A percentile compares a stretch with the other conserved stretches of the same genome.
Conservation (phyloP, 2,329 filamentous ascomycete species). For the Xylariomycetidae sp. region DNA sequence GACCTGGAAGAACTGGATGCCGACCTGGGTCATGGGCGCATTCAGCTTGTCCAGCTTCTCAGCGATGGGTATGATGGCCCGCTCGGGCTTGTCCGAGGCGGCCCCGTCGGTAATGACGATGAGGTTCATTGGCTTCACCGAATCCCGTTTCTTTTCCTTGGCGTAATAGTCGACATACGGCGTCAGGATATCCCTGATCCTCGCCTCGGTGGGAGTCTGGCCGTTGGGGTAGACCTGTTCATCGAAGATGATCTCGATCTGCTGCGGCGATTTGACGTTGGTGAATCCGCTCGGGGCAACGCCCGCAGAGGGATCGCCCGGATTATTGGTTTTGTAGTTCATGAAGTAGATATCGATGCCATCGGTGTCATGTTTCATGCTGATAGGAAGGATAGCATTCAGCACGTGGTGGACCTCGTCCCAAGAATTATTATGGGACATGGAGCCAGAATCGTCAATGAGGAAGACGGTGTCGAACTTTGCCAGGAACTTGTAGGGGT, state of each 20-base stretch:
- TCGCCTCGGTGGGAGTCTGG: conserved; percentile 69
- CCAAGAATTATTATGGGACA: conserved; percentile 77
- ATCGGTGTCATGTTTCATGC: conserved; percentile 72
- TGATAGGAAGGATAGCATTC: conserved; percentile 72
- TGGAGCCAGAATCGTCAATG: conserved; percentile 88
- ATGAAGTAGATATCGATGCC: conserved; percentile 91
- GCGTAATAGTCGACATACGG: conserved; percentile 63
- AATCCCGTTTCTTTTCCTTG: conserved; percentile 25
- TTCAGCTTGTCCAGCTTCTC: conserved; percentile 64
- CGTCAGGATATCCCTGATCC: conserved; percentile 66
- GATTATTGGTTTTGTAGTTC: conserved; percentile 54
- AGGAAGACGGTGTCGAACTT: conserved; percentile 85
- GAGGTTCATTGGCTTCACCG: conserved; percentile 77
- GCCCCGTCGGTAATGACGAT: conserved; percentile 90
- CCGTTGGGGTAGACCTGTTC: conserved; percentile 57
- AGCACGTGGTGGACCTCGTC: conserved; percentile 67
- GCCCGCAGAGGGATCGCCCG: conserved; percentile 26
- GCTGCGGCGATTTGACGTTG: conserved; percentile 53
- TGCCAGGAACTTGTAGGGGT: conserved; percentile 57
- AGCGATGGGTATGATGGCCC: conserved; percentile 62
- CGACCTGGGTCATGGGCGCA: conserved; percentile 76
- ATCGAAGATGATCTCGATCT: conserved; percentile 70
- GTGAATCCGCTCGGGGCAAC: conserved; percentile 53
- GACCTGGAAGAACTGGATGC: conserved; percentile 95
- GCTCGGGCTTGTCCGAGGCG: conserved; percentile 74